These are phyloP conservation scores for Rhizopogon vinicolor DNA, from an alignment of 768 basidiomycete species.

Conservation along the genomic window DNA sequence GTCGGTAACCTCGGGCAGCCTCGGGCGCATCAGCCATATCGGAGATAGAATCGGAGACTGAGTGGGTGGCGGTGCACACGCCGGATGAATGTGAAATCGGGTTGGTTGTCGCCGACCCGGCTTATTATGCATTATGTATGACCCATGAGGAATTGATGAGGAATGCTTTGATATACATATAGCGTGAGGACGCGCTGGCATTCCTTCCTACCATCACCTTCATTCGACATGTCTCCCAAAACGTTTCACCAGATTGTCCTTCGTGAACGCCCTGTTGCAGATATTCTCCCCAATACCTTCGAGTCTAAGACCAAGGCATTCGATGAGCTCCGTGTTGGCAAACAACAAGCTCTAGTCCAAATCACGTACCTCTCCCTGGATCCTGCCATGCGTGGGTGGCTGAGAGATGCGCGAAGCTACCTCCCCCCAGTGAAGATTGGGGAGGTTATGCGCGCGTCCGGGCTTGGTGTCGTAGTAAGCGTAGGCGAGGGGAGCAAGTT, in stretches of 20 bases:
- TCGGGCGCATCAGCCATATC: too few species aligned
- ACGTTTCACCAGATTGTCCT: slow-evolving; percentile 69
- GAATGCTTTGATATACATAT: too few species aligned
- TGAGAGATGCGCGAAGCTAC: slow-evolving; percentile 71
- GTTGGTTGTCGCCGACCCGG: too few species aligned
- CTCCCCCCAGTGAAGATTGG: slow-evolving; percentile 68
- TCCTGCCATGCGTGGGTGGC: slow-evolving; percentile 84
- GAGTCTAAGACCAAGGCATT: slow-evolving; percentile 49
- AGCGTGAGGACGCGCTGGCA: not conserved
- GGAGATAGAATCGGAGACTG: too few species aligned
- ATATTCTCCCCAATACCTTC: slow-evolving; percentile 75
- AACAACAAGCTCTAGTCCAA: slow-evolving; percentile 62
- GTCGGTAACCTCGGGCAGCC: too few species aligned
- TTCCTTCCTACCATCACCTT: not conserved
- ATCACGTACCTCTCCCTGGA: slow-evolving; percentile 80
- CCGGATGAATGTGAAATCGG: too few species aligned
- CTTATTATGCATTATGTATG: too few species aligned
- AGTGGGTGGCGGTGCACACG: too few species aligned
- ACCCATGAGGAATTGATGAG: too few species aligned
- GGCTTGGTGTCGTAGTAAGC: slow-evolving; percentile 62
- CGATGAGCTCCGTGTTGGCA: slow-evolving; percentile 46
- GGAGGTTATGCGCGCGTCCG: slow-evolving; percentile 71
- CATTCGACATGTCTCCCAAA: slow-evolving; percentile 14
- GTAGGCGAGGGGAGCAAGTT: slow-evolving; percentile 51
- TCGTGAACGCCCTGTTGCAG: slow-evolving; percentile 62